Evolutionary conservation across 495 filamentous ascomycete species (phyloP), one percentile per base, ranked within the genome.

Genomic region (Daldinia decipiens): DNA sequence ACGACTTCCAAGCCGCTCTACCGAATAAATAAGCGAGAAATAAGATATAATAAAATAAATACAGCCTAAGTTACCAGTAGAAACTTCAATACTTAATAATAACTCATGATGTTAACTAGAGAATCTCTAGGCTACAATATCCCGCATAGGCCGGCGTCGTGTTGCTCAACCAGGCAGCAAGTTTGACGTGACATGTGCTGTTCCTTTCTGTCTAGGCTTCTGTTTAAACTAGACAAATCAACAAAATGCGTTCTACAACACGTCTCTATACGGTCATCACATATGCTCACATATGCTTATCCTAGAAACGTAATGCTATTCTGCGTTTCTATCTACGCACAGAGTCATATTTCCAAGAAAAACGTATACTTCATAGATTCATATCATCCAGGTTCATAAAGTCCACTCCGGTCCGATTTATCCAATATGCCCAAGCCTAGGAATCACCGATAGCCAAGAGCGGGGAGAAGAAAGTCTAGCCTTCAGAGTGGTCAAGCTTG

Each of bases 401-500:
- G 43, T 47, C 19, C 7, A n/a, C 19, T 24, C 21, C 43, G 43
- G 8, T 19, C 17, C 9, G 11, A 19, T 21, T 4, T 47, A 47
- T 47, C 43, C 43, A 47, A 24, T 24, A 5, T 47, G 11, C 17
- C 19, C 43, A 12, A 47, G 17, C 43, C 43, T 12, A 47, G 43
- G 43, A 24, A 12, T 2, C 9, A 24, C 43, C 19, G 43, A 21
- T 47, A 47, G 43, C 17, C 19, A 47, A 47, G 43, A 21, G 43
- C 17, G 43, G 43, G 17, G 19, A 13, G 21, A 47, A 24, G 19
- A 12, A 24, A 58, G n/a, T 4, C 36, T 59, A 59, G 21, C 53
- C 27, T 13, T 72, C 65, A 27, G 54, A 43, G 51, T 61, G 59
- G 31, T 72, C 59, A 7, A 34, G 45, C 56, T 52, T 31, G 24